These are phyloP conservation scores for maize (Zea mays) DNA, from an alignment of 176 grass and related monocot species.

Conservation along the genomic window Zm-B73-REFERENCE-NAM-5.0 NC_050097.1:45833501-45834000, in stretches of 20 bases:
- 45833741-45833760: background rate
- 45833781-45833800: conserved; percentile 58
- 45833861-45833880: conserved; percentile 32
- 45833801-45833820: conserved; percentile 88
- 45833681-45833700: background rate
- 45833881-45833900: conserved; percentile 41
- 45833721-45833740: background rate
- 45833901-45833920: conserved; percentile 9
- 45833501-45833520: conserved; percentile 21
- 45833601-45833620: background rate
- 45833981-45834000: background rate
- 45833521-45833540: background rate
- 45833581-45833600: background rate
- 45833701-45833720: background rate
- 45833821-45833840: conserved; percentile 68
- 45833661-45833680: background rate
- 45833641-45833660: background rate
- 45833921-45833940: conserved; percentile 42
- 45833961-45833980: conserved; percentile 6
- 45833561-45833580: conserved; percentile 4
- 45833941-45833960: conserved; percentile 2
- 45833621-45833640: background rate
- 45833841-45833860: conserved; percentile 53
- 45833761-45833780: background rate
- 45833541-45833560: conserved; percentile 12